Percentiles rank a stretch among this genome's conserved stretches.
Evolutionary conservation across 2,329 filamentous ascomycete species (phyloP).

Genomic region (Colletotrichum echinochloae): DNA sequence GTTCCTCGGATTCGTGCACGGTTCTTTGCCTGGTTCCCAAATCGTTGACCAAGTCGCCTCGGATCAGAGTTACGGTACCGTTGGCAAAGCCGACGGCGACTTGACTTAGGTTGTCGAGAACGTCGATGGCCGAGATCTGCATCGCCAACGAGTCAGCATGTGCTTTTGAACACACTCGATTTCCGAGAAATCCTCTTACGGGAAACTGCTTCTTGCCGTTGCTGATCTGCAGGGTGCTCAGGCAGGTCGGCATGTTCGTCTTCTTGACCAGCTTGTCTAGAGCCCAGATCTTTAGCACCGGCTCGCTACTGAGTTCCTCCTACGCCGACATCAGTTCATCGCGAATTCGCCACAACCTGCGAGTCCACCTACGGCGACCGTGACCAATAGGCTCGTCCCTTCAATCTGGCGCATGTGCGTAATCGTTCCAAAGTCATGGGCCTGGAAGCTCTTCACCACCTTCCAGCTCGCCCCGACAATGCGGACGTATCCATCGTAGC

Average conservation of each 20-base stretch:
- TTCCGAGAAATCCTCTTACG: no score
- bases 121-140: conserved; percentile 87
- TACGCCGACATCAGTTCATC: conserved; percentile 47
- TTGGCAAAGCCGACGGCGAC: conserved; percentile 96
- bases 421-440: conserved; percentile 83
- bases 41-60: conserved; percentile 95
- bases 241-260: conserved; percentile 87
- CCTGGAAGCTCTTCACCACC: conserved; percentile 86
- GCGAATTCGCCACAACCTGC: background rate
- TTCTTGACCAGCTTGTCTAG: conserved; percentile 95
- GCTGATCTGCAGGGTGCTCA: conserved; percentile 86
- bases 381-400: conserved; percentile 87
- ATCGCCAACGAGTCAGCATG: background rate
- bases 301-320: conserved; percentile 90
- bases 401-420: conserved; percentile 94
- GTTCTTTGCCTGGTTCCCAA: conserved; percentile 93
- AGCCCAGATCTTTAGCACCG: conserved; percentile 96
- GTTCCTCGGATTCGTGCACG: conserved; percentile 96
- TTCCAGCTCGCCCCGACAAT: conserved; percentile 92
- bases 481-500: conserved; percentile 85
- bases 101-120: conserved; percentile 89
- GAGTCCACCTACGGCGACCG: conserved; percentile 67
- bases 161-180: no score
- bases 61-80: conserved; percentile 90
- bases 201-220: conserved; percentile 95